A percentile compares a stretch with the other conserved stretches of the same genome.
Evolutionary conservation across 257 asterid genomes (phyloP).

Genomic region (Plantago major): DNA sequence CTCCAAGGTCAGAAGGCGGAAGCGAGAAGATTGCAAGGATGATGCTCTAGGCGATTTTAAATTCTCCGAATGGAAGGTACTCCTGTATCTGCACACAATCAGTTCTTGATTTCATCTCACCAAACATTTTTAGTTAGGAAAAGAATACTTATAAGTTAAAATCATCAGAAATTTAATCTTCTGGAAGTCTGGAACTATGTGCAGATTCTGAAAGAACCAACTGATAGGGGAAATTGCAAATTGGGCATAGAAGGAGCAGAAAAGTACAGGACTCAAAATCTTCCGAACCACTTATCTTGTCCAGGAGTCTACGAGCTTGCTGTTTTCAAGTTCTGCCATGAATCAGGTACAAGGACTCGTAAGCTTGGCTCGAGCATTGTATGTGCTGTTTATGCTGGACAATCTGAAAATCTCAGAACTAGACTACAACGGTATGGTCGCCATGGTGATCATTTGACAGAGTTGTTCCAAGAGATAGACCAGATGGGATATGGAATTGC

Average conservation of each 20-base stretch:
- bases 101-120: background rate
- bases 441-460: conserved; percentile 75
- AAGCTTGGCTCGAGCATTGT: conserved; percentile 47
- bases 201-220: conserved; percentile 73
- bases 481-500: conserved; percentile 56
- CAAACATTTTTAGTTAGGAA: too few relatives aligned
- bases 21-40: conserved; percentile 67
- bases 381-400: conserved; percentile 80
- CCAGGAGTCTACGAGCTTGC: conserved; percentile 92
- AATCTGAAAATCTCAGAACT: conserved; percentile 72
- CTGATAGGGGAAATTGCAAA: conserved; percentile 65
- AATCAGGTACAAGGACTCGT: conserved; percentile 31
- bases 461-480: conserved; percentile 60
- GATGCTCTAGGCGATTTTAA: conserved; percentile 76
- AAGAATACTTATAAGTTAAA: too few relatives aligned
- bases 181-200: conserved; percentile 17
- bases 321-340: conserved; percentile 22
- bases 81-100: background rate
- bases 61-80: conserved; percentile 65
- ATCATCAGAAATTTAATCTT: background rate
- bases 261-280: conserved; percentile 73
- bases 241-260: conserved; percentile 70
- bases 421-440: conserved; percentile 92
- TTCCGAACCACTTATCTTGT: conserved; percentile 54
- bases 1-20: conserved; percentile 25